Conservation (phyloP, 768 basidiomycete genomes). For the Tylopilus vinaceipallidus region DNA sequence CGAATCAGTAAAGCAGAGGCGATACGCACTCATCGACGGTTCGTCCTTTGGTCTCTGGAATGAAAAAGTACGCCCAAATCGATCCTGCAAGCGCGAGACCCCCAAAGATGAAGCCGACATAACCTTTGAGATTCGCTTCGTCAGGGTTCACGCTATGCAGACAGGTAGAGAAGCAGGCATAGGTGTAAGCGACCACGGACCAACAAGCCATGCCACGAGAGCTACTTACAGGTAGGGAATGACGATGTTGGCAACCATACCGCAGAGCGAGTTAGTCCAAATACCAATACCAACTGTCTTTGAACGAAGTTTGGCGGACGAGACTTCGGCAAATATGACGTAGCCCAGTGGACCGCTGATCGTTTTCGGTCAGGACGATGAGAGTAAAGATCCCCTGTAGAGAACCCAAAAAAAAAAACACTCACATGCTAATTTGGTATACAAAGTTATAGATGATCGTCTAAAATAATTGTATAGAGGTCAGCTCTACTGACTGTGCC, state of each 20-base stretch:
- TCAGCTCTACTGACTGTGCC: background rate
- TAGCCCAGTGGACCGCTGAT: conserved; percentile 27
- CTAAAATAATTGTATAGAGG: background rate
- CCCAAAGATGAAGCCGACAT: conserved; percentile 30
- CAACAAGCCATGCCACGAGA: too few species aligned
- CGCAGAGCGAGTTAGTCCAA: conserved; percentile 24
- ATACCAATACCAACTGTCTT: conserved; percentile 30
- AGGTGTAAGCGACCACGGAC: background rate
- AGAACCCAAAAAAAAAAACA: too few species aligned
- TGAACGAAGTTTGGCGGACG: conserved; percentile 30
- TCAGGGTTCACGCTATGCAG: conserved; percentile 26
- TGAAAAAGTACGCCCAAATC: conserved; percentile 28
- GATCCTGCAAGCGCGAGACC: conserved; percentile 21
- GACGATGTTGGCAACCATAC: conserved; percentile 25
- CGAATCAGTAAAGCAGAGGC: too few species aligned
- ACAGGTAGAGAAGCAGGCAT: background rate
- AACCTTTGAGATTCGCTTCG: conserved; percentile 26
- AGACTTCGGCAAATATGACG: conserved; percentile 29
- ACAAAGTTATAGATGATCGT: conserved; percentile 33
- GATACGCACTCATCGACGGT: conserved; percentile 30
- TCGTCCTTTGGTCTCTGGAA: conserved; percentile 27
- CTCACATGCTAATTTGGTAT: conserved; percentile 28
- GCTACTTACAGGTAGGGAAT: conserved; percentile 28
- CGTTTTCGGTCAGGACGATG: background rate
- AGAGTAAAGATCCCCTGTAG: too few species aligned